A percentile compares a stretch with the other conserved stretches of the same genome.
phyloP scores from a whole-genome alignment of 768 basidiomycete genomes.

The Russula virescens region DNA sequence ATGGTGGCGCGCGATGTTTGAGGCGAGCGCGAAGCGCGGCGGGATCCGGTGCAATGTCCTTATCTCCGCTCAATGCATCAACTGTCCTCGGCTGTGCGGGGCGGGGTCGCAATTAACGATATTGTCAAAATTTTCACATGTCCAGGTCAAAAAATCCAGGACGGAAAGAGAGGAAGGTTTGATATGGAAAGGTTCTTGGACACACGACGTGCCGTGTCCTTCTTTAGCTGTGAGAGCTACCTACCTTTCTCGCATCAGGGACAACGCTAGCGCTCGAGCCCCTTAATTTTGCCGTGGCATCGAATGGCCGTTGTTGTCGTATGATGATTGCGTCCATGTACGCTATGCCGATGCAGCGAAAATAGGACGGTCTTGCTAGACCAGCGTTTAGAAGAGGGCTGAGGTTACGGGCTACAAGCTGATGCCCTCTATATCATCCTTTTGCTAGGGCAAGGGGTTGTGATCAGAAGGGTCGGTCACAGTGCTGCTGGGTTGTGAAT shows the following conservation, averaged over 20 bases:
- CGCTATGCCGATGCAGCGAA: not conserved
- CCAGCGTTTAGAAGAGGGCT: not conserved
- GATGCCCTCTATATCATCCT: not conserved
- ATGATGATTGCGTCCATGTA: constrained; percentile 1
- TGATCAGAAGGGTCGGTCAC: no score
- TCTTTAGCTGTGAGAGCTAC: not conserved
- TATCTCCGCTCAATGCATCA: no score
- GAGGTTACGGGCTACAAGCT: not conserved
- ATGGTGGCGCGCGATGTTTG: not conserved
- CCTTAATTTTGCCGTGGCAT: not conserved
- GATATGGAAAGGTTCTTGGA: no score
- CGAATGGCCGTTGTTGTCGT: not conserved
- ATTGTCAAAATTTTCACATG: no score
- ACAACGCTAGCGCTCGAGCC: not conserved
- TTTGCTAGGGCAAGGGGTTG: constrained; percentile 8
- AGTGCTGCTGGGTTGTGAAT: no score
- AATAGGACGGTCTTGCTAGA: no score
- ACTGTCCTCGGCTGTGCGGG: no score
- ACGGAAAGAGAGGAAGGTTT: no score
- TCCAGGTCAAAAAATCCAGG: no score
- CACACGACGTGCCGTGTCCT: not conserved
- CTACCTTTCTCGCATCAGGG: not conserved
- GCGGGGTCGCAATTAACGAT: no score
- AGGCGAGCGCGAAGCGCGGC: constrained; percentile 12
- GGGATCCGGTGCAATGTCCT: not conserved